phyloP scores from a whole-genome alignment of 495 filamentous ascomycete species.

The Lasiosphaeria hispida region DNA sequence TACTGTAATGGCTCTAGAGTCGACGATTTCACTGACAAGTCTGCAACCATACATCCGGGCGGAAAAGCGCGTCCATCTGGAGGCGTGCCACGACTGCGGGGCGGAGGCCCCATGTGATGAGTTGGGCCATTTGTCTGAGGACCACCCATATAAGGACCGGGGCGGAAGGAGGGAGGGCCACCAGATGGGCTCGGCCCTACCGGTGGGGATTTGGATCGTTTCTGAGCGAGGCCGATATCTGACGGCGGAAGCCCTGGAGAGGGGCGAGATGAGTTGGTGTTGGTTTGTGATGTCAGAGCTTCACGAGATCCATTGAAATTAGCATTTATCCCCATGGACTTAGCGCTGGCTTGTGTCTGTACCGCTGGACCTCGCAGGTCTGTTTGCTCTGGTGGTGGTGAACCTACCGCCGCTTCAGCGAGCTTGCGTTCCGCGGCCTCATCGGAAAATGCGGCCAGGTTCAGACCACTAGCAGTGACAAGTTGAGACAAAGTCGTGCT shows the following conservation, averaged over 20 bases:
- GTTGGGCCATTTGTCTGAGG: too few species aligned
- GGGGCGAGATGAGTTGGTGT: constrained; percentile 19
- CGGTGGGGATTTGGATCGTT: constrained; percentile 38
- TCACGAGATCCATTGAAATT: constrained; percentile 49
- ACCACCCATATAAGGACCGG: constrained; percentile 21
- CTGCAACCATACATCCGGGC: too few species aligned
- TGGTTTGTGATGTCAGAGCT: constrained; percentile 39
- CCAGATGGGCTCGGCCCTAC: constrained; percentile 6
- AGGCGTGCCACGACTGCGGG: too few species aligned
- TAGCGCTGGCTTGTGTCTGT: constrained; percentile 44
- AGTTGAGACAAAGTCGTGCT: constrained; percentile 75
- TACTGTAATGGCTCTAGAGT: too few species aligned
- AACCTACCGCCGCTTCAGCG: constrained; percentile 27
- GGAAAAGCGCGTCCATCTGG: too few species aligned
- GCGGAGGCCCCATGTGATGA: too few species aligned
- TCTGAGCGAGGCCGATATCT: constrained; percentile 27
- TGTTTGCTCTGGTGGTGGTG: constrained; percentile 28
- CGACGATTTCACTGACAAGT: too few species aligned
- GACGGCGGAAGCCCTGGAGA: constrained; percentile 36
- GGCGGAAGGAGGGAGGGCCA: constrained; percentile 14
- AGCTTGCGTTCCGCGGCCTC: constrained; percentile 19
- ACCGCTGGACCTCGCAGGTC: constrained; percentile 42
- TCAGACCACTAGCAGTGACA: constrained; percentile 58
- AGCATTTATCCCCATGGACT: constrained; percentile 47
- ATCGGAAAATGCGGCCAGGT: constrained; percentile 22